A percentile compares a stretch with the other conserved stretches of the same genome.
Evolutionary conservation across 306 rosid species (phyloP).

Genomic region (Urtica urens): DNA sequence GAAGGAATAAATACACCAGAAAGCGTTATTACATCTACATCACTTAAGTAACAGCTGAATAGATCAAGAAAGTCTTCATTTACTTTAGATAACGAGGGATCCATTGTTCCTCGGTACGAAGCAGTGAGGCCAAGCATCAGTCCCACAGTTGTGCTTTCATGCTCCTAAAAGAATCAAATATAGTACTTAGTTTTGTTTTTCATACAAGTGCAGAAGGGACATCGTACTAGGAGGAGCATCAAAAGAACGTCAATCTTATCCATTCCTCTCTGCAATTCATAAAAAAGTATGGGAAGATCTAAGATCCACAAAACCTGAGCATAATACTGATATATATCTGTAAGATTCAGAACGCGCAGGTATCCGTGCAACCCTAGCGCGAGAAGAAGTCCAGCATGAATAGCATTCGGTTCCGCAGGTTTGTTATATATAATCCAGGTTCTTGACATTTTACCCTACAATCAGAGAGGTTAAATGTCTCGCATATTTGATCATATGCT

Average conservation of each 20-base stretch:
- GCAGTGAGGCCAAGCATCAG: slow-evolving; percentile 96
- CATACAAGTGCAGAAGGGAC: slow-evolving; percentile 16
- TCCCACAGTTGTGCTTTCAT: slow-evolving; percentile 86
- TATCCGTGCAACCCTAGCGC: slow-evolving; percentile 90
- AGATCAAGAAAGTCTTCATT: slow-evolving; percentile 6
- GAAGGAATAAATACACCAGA: not conserved
- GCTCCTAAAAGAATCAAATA: slow-evolving; percentile 43
- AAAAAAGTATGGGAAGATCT: slow-evolving; percentile 8
- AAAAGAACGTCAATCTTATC: no score
- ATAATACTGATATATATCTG: slow-evolving; percentile 84
- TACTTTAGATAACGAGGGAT: slow-evolving; percentile 86
- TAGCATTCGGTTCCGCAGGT: slow-evolving; percentile 78
- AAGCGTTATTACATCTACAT: not conserved
- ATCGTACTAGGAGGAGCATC: not conserved
- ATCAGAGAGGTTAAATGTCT: slow-evolving; percentile 17
- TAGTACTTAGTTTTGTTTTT: not conserved
- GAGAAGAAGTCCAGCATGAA: slow-evolving; percentile 94
- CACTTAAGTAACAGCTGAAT: not conserved
- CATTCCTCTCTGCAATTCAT: no score
- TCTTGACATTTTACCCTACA: slow-evolving; percentile 96
- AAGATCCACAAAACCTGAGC: slow-evolving; percentile 39
- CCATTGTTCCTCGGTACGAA: slow-evolving; percentile 92
- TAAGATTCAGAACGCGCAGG: slow-evolving; percentile 54
- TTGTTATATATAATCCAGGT: slow-evolving; percentile 82
- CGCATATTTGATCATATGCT: slow-evolving; percentile 8